Conservation (phyloP, 495 filamentous ascomycete species). For the Chlorociboria aeruginascens region DNA sequence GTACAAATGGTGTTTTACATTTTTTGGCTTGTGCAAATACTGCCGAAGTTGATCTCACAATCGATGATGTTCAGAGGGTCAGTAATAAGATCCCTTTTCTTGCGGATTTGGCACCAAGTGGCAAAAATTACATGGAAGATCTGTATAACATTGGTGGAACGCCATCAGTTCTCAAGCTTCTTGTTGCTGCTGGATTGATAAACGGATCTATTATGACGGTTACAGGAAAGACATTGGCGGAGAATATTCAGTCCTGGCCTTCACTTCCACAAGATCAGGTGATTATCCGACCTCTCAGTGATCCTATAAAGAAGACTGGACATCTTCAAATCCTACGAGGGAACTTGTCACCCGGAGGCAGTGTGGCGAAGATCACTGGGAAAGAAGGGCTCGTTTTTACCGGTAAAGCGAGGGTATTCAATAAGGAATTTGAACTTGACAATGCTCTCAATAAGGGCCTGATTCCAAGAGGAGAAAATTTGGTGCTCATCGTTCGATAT, state of each 20-base stretch:
- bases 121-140: conserved; percentile 87
- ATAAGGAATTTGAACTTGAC: conserved; percentile 77
- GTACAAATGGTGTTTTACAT: conserved; percentile 88
- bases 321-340: conserved; percentile 85
- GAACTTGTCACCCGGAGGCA: conserved; percentile 83
- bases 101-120: conserved; percentile 82
- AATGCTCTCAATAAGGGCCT: conserved; percentile 56
- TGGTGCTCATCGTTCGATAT: conserved; percentile 89
- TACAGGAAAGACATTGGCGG: conserved; percentile 78
- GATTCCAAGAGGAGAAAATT: conserved; percentile 66
- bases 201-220: conserved; percentile 83
- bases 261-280: conserved; percentile 68
- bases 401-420: conserved; percentile 77
- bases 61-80: conserved; percentile 83
- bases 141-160: conserved; percentile 90
- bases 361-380: conserved; percentile 96
- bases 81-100: conserved; percentile 86
- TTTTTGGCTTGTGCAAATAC: conserved; percentile 86
- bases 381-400: conserved; percentile 82
- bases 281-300: conserved; percentile 68
- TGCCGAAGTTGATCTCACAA: conserved; percentile 66
- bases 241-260: conserved; percentile 78
- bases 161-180: conserved; percentile 81
- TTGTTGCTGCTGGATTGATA: conserved; percentile 71
- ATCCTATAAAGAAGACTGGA: conserved; percentile 81